phyloP scores from a whole-genome alignment of 1,284 basidiomycete genomes.

The Malassezia globosa region DNA sequence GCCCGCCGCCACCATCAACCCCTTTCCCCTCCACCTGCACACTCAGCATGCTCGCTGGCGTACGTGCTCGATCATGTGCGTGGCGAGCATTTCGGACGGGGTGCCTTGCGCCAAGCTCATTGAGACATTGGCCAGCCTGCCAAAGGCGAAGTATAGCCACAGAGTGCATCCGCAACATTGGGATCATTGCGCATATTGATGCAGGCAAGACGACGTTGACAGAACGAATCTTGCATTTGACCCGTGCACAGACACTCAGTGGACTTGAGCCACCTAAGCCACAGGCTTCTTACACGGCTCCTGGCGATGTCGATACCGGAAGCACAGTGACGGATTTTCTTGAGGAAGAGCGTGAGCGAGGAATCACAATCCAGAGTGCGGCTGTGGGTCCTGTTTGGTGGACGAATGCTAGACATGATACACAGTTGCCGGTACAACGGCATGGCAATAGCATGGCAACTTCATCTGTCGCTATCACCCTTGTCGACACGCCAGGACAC shows the following conservation, averaged over 20 bases:
- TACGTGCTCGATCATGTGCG: not conserved
- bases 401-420: no score
- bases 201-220: constrained; percentile 83
- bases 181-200: constrained; percentile 50
- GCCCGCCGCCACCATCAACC: not conserved
- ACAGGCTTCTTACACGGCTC: constrained; percentile 13
- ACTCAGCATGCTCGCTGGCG: not conserved
- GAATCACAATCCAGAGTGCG: constrained; percentile 82
- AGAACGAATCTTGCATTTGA: constrained; percentile 69
- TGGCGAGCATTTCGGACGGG: not conserved
- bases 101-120: not conserved
- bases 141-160: not conserved
- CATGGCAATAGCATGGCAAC: not conserved
- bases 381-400: constrained; percentile 74
- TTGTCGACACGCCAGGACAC: constrained; percentile 82
- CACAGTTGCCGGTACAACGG: not conserved
- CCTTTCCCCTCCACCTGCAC: not conserved
- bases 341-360: constrained; percentile 73
- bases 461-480: constrained; percentile 55
- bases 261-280: constrained; percentile 4
- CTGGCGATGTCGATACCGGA: constrained; percentile 75
- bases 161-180: constrained; percentile 26
- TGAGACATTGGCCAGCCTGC: no score
- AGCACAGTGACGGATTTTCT: constrained; percentile 83
- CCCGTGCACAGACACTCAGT: constrained; percentile 47